A percentile compares a stretch with the other conserved stretches of the same genome.
Evolutionary conservation across 805 yeast species (phyloP).

Genomic region (Kluyveromyces dobzhanskii): DNA sequence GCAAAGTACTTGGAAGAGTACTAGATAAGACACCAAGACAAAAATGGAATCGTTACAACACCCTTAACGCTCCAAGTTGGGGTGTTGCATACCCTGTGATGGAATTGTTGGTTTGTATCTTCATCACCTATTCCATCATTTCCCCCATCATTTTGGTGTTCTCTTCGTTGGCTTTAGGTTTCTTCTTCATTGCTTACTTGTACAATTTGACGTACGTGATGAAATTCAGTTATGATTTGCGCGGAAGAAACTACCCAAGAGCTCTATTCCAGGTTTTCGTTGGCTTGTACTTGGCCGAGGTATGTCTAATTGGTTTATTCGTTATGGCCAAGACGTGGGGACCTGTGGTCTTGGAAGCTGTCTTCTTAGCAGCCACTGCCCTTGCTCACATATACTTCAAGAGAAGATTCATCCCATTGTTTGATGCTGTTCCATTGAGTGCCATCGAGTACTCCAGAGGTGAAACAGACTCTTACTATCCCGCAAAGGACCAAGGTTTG

Average conservation of each 20-base stretch:
- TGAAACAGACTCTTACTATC: slow-evolving; percentile 40
- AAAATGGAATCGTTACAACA: slow-evolving; percentile 72
- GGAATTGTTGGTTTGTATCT: slow-evolving; percentile 66
- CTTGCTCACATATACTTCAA: slow-evolving; percentile 50
- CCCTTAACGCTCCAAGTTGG: slow-evolving; percentile 62
- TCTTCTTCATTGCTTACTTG: slow-evolving; percentile 52
- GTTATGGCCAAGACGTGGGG: slow-evolving; percentile 77
- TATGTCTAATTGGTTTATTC: slow-evolving; percentile 61
- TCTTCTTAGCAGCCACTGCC: slow-evolving; percentile 51
- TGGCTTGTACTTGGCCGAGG: slow-evolving; percentile 62
- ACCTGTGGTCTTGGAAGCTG: slow-evolving; percentile 59
- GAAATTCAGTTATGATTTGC: slow-evolving; percentile 50
- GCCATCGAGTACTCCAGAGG: slow-evolving; percentile 36
- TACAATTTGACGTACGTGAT: slow-evolving; percentile 59
- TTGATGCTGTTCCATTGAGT: slow-evolving; percentile 63
- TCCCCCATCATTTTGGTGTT: slow-evolving; percentile 66
- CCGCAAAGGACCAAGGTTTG: slow-evolving; percentile 56
- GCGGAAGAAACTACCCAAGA: slow-evolving; percentile 67
- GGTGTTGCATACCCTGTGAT: slow-evolving; percentile 76
- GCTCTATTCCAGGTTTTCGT: slow-evolving; percentile 67
- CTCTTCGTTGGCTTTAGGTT: slow-evolving; percentile 46
- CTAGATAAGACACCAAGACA: slow-evolving; percentile 87
- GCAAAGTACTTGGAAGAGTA: slow-evolving; percentile 58
- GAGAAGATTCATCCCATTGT: slow-evolving; percentile 50
- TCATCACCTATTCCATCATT: slow-evolving; percentile 69